Base-by-base conservation (phyloP, 176 grass and related monocot genomes). In the Alloteropsis semialata region DNA sequence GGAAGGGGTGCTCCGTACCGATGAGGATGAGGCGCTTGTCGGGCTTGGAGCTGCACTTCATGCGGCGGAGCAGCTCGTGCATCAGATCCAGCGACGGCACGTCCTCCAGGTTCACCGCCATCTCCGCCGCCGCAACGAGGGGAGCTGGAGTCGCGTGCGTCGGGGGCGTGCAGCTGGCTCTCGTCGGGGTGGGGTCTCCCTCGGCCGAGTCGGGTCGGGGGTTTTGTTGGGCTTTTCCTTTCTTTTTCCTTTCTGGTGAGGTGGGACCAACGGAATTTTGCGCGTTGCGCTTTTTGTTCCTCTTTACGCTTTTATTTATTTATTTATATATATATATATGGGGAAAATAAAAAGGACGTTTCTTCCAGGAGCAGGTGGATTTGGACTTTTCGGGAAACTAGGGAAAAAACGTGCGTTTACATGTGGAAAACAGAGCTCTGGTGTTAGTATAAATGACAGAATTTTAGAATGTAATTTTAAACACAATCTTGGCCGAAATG, bases 11-110 rank as follows among this genome's bases (percentile, higher is more conserved):
- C 21, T 55, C 30, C 22, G 14, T 87, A 95, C 93, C 96, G 68
- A 98, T 72, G 60, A 98, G 93, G 88, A 95, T 93, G 89, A 98
- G 85, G 85, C 91, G 96, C 80, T 95, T 98, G 82, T 98, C 93
- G 9, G 93, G 96, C 89, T 95, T 98, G 69, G 96, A 87, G 24
- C 90, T 85, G 85, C 96, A 98, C 84, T 93, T 98, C 91, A 90
- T 86, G 45, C 92, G 92, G 80, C 84, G 92, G 72, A 98, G 96
- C 59, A 98, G 85, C 92, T 98, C 96, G 82, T 89, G 84, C 91
- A 95, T 98, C 87, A 98, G 86, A 88, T 98, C 91, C 60, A 93
- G 16, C 87, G 96, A 94, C 57, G 96, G 87, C 17, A 95, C 93
- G 16, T 98, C 96, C 91, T 95, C 93, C 49, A 98, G 84, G 49